A percentile compares a stretch with the other conserved stretches of the same genome.
Conservation (phyloP, 176 grass and related monocot species). For the Cenchrus fungigraminus region DNA sequence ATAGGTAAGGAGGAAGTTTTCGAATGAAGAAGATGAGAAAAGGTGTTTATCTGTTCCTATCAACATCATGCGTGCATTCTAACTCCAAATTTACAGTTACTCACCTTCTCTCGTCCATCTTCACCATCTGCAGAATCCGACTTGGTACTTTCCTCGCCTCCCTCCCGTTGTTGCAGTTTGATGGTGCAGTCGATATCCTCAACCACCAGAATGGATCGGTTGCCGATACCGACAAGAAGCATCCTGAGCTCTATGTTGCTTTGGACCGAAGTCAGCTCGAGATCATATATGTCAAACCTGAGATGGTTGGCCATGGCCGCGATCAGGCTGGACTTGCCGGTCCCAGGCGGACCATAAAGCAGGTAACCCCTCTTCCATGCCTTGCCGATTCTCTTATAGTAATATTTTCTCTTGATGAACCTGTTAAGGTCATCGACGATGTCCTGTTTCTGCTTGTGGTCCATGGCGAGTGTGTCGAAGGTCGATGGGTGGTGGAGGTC, state of each 20-base stretch:
- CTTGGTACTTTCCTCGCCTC: conserved; percentile 23
- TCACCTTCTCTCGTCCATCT: conserved; percentile 54
- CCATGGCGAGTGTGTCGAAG: conserved; percentile 75
- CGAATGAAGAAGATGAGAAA: neutral
- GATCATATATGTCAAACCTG: conserved; percentile 75
- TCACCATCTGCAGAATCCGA: conserved; percentile 39
- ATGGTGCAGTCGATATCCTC: conserved; percentile 84
- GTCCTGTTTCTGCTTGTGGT: conserved; percentile 52
- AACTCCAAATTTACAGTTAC: conserved; percentile 12
- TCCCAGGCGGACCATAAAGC: conserved; percentile 79
- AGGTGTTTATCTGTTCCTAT: neutral
- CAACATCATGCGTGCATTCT: neutral
- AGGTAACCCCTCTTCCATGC: conserved; percentile 92
- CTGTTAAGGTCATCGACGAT: conserved; percentile 66
- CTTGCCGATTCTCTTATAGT: conserved; percentile 78
- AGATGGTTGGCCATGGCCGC: conserved; percentile 88
- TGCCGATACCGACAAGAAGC: conserved; percentile 65
- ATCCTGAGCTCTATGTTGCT: conserved; percentile 57
- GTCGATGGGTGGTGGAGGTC: conserved; percentile 78
- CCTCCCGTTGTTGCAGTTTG: conserved; percentile 58
- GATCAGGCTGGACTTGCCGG: conserved; percentile 90
- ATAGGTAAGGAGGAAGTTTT: neutral
- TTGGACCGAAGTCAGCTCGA: conserved; percentile 67
- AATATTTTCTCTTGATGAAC: conserved; percentile 79
- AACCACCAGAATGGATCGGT: conserved; percentile 79